Evolutionary conservation across 352 stramenopile species (phyloP), one percentile per base, ranked within the genome.

Genomic region (Plasmopara halstedii): DNA sequence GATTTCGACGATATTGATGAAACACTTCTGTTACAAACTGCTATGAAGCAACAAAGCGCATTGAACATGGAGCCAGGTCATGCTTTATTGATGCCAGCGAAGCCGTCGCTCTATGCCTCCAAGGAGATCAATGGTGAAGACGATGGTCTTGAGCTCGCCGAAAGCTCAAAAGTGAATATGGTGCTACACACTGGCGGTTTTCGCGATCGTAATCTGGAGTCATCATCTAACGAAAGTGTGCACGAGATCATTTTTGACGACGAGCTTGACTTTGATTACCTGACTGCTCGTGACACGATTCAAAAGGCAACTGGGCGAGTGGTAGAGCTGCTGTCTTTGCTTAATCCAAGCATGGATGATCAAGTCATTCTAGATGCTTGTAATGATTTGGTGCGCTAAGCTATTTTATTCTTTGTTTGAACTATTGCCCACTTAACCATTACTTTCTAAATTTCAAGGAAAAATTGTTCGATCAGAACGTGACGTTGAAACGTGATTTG

Each of bases 301-400:
- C 79, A 90, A 29, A 87, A 91, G 42, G 68, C 75, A 29, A 94
- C 76, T 2, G 51, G 58, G 18, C 80, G 82, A 17, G 78, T 88
- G 7, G 64, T 94, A 11, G 78, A 91, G 40, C 42, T 94, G 13
- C 55, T 94, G 10, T 70, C 79, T 7, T 62, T 88, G 15, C 49
- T 94, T 25, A 79, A 90, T 32, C 79, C 82, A n/a, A 90, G 79
- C 33, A 86, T 86, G 70, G 82, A 94, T 34, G 82, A 94, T 38
- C 73, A 88, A 57, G 61, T 90, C 3, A 90, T 94, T 25, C 46
- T 94, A 31, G 78, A 90, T 47, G 79, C 82, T 9, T 94, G 82
- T 33, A 68, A 63, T 36, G 70, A 76, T 22, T 52, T 89, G 73
- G 77, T 87, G 40, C 36, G 67, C 50, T 23, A 0, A 32, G 4